Conservation (phyloP, 768 basidiomycete genomes). For the Russula olivacea region DNA sequence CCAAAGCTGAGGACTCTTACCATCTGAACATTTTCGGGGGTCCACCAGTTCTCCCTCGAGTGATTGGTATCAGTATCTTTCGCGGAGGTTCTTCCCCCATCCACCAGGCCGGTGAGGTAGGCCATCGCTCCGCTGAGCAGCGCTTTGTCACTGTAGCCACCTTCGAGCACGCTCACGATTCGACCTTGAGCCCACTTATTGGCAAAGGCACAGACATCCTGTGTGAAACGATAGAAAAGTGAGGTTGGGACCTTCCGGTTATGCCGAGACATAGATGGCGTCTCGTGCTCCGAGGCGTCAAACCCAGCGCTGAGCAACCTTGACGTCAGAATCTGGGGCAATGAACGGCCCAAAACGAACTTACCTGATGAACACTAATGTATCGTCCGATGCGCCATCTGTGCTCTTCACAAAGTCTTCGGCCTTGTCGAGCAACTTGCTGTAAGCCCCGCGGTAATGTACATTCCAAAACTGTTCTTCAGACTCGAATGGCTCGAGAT, state of each 20-base stretch:
- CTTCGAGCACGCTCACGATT: slow-evolving; percentile 86
- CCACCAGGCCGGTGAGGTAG: slow-evolving; percentile 64
- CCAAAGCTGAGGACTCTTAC: slow-evolving; percentile 1
- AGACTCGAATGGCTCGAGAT: slow-evolving; percentile 65
- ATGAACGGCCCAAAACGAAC: slow-evolving; percentile 18
- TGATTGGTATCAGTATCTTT: background rate
- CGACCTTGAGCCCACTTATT: slow-evolving; percentile 59
- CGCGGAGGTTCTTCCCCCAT: slow-evolving; percentile 19
- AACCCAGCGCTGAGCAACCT: slow-evolving; percentile 67
- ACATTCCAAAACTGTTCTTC: slow-evolving; percentile 70
- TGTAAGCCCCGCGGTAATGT: slow-evolving; percentile 65
- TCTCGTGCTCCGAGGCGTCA: slow-evolving; percentile 92
- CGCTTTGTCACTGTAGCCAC: slow-evolving; percentile 90
- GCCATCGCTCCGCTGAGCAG: slow-evolving; percentile 80
- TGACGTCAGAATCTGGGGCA: slow-evolving; percentile 6
- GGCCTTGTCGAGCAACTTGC: slow-evolving; percentile 57
- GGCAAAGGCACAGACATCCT: slow-evolving; percentile 61
- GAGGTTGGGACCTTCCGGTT: slow-evolving; percentile 80
- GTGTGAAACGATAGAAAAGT: slow-evolving; percentile 81
- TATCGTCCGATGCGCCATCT: slow-evolving; percentile 57
- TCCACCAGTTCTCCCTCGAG: slow-evolving; percentile 31
- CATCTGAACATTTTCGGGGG: slow-evolving; percentile 17
- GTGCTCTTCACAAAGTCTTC: slow-evolving; percentile 65
- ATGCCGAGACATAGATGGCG: slow-evolving; percentile 86
- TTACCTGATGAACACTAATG: slow-evolving; percentile 82